Percentiles rank a stretch among this genome's conserved stretches.
phyloP scores from a whole-genome alignment of 441 rosid genomes.

The Metrosideros polymorpha region DNA sequence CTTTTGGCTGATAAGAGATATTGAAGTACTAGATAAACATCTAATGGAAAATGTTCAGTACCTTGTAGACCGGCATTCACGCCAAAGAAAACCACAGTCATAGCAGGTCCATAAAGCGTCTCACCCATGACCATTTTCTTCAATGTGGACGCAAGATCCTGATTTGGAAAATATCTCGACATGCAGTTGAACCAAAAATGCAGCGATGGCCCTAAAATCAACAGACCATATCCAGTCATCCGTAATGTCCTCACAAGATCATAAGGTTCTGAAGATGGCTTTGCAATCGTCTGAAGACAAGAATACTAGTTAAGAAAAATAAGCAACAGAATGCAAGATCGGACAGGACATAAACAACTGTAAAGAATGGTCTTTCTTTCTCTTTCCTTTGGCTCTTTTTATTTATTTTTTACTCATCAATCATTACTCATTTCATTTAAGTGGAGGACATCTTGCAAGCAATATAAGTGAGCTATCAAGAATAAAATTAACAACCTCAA shows the following conservation, averaged over 20 bases:
- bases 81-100: constrained; percentile 73
- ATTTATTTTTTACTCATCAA: not conserved
- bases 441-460: not conserved
- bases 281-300: constrained; percentile 39
- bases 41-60: constrained; percentile 5
- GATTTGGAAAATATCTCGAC: constrained; percentile 60
- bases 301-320: not conserved
- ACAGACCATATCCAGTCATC: constrained; percentile 77
- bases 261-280: constrained; percentile 31
- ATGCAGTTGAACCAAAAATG: constrained; percentile 77
- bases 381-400: not conserved
- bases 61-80: constrained; percentile 65
- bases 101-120: constrained; percentile 55
- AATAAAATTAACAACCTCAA: not conserved
- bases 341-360: not conserved
- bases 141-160: constrained; percentile 54
- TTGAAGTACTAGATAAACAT: not conserved
- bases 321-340: not conserved
- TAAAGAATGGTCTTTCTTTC: not conserved
- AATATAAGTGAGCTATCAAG: not conserved
- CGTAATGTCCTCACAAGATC: constrained; percentile 69
- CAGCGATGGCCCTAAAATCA: constrained; percentile 66
- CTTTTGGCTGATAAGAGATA: not conserved
- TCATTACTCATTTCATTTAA: not conserved
- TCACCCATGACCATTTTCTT: constrained; percentile 88